Evolutionary conservation across 495 filamentous ascomycete species (phyloP), one percentile per base, ranked within the genome.

Genomic region (Friedmanniomyces simplex): DNA sequence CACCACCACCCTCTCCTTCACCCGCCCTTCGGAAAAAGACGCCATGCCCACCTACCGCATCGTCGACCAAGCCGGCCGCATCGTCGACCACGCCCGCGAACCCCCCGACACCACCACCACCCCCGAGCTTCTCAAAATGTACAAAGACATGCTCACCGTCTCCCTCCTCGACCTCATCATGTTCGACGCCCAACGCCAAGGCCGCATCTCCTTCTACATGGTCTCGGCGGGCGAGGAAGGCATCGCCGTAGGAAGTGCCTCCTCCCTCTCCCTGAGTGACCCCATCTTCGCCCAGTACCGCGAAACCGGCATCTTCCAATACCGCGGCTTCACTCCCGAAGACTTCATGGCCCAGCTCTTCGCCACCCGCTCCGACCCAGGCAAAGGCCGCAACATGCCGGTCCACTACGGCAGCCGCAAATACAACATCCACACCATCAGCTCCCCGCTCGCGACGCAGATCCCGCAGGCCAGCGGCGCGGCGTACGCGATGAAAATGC

Each of bases 281-380:
- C 87, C 95, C 16, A 77, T 96, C 25, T 99, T 96, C 63, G 87
- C 85, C 48, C 93, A 99, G 66, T 99, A 99, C 66, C 84, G 93
- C 55, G 93, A 99, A 72, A 80, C 91, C 26, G 93, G 91, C 2
- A 85, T 95, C 14, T 91, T 94, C 69, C 78, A 86, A 61, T 86
- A 96, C 67, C 83, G 93, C 13, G 94, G 93, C 13, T 96, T 91
- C 67, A 88, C 82, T 1, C 74, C 95, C 21, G 78, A 81, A 26
- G 77, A 96, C 52, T 97, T 96, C 65, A 97, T 97, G 93, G 87
- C 79, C 66, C 94, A 99, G 69, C 72, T 97, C 4, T 96, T 99
- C 70, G 82, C 94, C 26, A 99, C 96, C 65, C 74, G 70, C 26
- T 81, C 91, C 57, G 93, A 99, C 59, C 71, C 71, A 2, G 91